Percentiles rank a stretch among this genome's conserved stretches.
Conservation (phyloP, 352 stramenopile genomes). For the Phytophthora vignae region DNA sequence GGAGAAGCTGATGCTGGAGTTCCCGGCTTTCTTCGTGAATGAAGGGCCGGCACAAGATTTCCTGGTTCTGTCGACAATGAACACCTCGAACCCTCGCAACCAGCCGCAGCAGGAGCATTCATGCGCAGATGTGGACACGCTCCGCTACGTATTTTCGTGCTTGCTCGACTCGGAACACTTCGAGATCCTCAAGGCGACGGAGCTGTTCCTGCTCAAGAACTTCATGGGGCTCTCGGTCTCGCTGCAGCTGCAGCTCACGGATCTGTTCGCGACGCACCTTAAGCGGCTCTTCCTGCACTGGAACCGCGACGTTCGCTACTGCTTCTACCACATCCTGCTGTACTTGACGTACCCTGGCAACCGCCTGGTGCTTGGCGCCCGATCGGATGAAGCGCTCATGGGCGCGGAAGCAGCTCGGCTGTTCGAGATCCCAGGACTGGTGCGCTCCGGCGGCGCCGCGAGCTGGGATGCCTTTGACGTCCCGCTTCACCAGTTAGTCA, state of each 20-base stretch:
- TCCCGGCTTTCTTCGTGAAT: constrained; percentile 69
- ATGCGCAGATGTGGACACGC: constrained; percentile 44
- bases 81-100: constrained; percentile 24
- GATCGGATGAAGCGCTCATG: constrained; percentile 79
- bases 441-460: constrained; percentile 40
- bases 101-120: constrained; percentile 18
- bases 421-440: constrained; percentile 78
- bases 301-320: constrained; percentile 87
- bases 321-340: constrained; percentile 82
- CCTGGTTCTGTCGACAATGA: constrained; percentile 25
- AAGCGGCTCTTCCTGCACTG: constrained; percentile 82
- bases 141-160: constrained; percentile 63
- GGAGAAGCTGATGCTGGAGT: constrained; percentile 60
- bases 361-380: constrained; percentile 72
- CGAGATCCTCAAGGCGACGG: constrained; percentile 69
- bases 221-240: constrained; percentile 59
- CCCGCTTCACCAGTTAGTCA: constrained; percentile 64
- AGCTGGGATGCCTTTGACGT: constrained; percentile 74
- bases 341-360: constrained; percentile 86
- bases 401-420: constrained; percentile 63
- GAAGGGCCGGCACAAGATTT: constrained; percentile 34
- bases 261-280: constrained; percentile 61
- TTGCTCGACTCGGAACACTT: constrained; percentile 80
- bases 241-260: constrained; percentile 61
- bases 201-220: constrained; percentile 77